These are phyloP conservation scores for Pseudogymnoascus sp. DNA, from an alignment of 2,329 filamentous ascomycete species.

Conservation along the genomic window DNA sequence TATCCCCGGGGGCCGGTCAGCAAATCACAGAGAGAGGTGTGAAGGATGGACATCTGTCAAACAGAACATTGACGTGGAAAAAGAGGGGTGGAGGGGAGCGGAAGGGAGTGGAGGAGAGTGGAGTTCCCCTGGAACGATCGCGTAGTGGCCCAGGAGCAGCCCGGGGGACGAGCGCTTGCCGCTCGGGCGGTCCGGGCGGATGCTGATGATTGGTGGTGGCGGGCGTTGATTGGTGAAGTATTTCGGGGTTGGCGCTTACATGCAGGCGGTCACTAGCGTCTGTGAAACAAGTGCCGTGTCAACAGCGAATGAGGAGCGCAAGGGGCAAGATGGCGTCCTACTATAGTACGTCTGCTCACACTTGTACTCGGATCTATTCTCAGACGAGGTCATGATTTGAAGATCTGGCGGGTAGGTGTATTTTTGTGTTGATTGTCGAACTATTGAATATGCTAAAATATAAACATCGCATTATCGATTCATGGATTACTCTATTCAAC, in stretches of 20 bases:
- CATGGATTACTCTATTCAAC: too few relatives aligned
- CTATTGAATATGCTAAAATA: constrained; percentile 3
- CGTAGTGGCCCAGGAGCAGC: background rate
- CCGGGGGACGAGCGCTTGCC: background rate
- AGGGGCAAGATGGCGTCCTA: background rate
- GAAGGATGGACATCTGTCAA: background rate
- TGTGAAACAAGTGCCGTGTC: constrained; percentile 8
- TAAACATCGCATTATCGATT: too few relatives aligned
- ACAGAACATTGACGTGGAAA: background rate
- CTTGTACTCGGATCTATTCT: background rate
- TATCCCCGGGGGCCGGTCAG: background rate
- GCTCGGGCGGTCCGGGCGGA: background rate
- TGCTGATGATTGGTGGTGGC: background rate
- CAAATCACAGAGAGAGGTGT: background rate
- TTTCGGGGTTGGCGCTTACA: constrained; percentile 1
- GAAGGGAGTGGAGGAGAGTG: background rate
- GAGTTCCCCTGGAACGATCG: background rate
- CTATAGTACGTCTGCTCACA: background rate
- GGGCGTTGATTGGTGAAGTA: background rate
- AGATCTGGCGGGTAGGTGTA: background rate
- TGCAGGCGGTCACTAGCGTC: background rate
- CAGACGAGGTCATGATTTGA: background rate
- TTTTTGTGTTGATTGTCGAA: background rate
- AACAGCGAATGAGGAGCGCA: background rate
- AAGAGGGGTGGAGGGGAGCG: background rate